Conservation (phyloP, 148 eudicot genomes). For the Polygonum aviculare region DNA sequence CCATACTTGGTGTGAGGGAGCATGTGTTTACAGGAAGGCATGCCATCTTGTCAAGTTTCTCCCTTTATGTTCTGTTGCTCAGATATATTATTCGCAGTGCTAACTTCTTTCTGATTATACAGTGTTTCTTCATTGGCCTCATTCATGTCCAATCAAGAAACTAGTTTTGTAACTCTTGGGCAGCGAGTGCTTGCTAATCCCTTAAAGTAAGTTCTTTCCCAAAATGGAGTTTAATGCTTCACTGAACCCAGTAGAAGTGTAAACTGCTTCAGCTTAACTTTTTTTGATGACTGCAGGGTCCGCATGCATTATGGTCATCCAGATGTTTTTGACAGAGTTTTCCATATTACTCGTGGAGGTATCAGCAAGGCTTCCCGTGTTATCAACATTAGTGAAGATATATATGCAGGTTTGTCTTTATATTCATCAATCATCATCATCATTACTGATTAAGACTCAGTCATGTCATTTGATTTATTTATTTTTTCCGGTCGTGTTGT, state of each 20-base stretch:
- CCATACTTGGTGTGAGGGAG: conserved; percentile 97
- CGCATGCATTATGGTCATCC: conserved; percentile 99
- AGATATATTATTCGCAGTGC: conserved; percentile 11
- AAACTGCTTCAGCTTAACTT: neutral
- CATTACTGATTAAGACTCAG: neutral
- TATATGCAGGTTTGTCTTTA: conserved; percentile 57
- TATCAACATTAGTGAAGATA: conserved; percentile 98
- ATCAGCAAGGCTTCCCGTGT: conserved; percentile 99
- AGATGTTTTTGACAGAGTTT: conserved; percentile 96
- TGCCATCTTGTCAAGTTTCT: neutral
- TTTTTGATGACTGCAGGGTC: conserved; percentile 42
- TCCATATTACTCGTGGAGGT: conserved; percentile 96
- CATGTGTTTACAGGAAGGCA: conserved; percentile 99
- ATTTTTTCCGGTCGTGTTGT: neutral
- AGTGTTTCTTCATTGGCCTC: conserved; percentile 98
- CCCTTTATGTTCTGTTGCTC: neutral
- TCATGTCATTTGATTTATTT: neutral
- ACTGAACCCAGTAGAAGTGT: neutral
- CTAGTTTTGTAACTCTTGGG: conserved; percentile 95
- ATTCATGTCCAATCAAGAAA: conserved; percentile 97
- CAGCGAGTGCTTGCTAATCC: conserved; percentile 98
- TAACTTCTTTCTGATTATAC: conserved; percentile 17
- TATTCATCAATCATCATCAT: neutral
- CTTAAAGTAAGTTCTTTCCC: conserved; percentile 57
- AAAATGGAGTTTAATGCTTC: neutral